These are phyloP conservation scores for Perilla frutescens DNA, from an alignment of 257 asterid genomes.

Conservation along the genomic window DNA sequence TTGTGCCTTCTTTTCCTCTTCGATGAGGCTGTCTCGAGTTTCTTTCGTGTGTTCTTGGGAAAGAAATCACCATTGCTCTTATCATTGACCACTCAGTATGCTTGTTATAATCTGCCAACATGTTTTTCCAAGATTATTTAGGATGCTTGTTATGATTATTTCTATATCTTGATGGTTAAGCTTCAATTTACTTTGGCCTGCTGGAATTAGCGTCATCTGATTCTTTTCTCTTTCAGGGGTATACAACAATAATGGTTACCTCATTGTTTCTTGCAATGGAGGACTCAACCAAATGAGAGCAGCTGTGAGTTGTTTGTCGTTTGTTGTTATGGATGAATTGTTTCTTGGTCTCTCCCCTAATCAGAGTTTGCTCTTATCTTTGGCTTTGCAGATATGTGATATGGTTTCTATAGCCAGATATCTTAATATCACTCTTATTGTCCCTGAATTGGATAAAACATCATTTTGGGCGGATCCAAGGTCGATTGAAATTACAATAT, in stretches of 20 bases:
- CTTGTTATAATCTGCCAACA: conserved; percentile 20
- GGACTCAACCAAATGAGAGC: conserved; percentile 87
- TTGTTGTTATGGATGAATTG: neutral
- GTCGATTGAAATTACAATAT: conserved; percentile 35
- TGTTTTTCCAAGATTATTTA: neutral
- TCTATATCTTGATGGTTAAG: neutral
- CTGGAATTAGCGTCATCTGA: neutral
- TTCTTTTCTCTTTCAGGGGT: conserved; percentile 48
- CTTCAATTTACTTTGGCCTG: neutral
- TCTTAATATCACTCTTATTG: conserved; percentile 65
- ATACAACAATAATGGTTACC: conserved; percentile 71
- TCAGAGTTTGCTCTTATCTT: neutral
- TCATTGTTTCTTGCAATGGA: conserved; percentile 78
- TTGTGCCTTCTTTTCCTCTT: neutral
- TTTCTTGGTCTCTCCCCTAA: neutral
- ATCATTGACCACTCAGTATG: neutral
- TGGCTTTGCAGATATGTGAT: conserved; percentile 65
- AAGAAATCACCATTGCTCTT: neutral
- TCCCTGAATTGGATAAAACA: conserved; percentile 76
- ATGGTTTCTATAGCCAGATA: conserved; percentile 75
- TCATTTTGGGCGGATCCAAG: conserved; percentile 83
- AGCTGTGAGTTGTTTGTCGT: conserved; percentile 54
- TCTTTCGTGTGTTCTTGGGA: neutral
- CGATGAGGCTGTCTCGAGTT: neutral
- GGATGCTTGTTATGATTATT: neutral